A percentile compares a stretch with the other conserved stretches of the same genome.
Evolutionary conservation across 2,329 filamentous ascomycete genomes (phyloP).

Genomic region (Tolypocladium endophyticum): DNA sequence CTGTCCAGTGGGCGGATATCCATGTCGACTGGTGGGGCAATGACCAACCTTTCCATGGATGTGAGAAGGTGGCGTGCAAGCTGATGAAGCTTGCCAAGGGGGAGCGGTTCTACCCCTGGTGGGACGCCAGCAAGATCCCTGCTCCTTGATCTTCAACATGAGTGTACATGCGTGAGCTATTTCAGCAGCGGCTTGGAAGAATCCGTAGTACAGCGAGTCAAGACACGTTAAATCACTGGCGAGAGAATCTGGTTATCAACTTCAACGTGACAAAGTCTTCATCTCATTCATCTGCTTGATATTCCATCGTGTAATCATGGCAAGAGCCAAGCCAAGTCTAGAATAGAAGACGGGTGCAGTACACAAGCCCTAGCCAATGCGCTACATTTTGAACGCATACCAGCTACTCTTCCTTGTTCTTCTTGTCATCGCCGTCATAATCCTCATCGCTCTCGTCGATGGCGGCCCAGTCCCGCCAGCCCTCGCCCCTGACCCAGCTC

Average conservation of each 20-base stretch:
- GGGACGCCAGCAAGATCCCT: constrained; percentile 9
- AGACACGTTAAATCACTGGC: not conserved
- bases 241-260: not conserved
- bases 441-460: constrained; percentile 41
- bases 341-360: not conserved
- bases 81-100: constrained; percentile 11
- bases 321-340: not conserved
- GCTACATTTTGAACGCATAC: no score
- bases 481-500: constrained; percentile 64
- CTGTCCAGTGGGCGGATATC: constrained; percentile 26
- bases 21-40: constrained; percentile 37
- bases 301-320: not conserved
- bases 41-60: constrained; percentile 11
- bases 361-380: not conserved
- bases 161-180: not conserved
- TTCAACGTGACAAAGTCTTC: not conserved
- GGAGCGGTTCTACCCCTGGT: constrained; percentile 18
- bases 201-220: no score
- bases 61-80: constrained; percentile 12
- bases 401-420: constrained; percentile 4
- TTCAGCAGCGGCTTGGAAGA: no score
- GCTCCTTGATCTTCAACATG: constrained; percentile 6
- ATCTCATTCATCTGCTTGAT: not conserved
- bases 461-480: constrained; percentile 57
- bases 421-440: constrained; percentile 21